Conservation (phyloP, 768 basidiomycete species). For the Mycena leptocephala region DNA sequence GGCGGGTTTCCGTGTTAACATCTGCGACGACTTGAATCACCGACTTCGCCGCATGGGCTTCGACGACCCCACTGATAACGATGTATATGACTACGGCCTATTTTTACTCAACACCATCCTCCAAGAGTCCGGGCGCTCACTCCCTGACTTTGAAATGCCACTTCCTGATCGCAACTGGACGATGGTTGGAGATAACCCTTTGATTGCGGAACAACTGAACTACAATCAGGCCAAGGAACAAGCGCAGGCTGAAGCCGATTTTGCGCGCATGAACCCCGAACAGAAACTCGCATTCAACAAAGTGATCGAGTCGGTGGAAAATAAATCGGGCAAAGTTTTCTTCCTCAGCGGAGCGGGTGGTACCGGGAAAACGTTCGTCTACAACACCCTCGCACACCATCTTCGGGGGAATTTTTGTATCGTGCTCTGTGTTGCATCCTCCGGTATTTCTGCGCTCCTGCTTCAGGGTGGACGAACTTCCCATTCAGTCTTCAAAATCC, state of each 20-base stretch:
- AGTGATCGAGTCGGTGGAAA: constrained; percentile 1
- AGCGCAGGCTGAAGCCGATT: not conserved
- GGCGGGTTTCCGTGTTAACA: constrained; percentile 17
- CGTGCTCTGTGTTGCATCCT: constrained; percentile 21
- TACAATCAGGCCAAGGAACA: constrained; percentile 1
- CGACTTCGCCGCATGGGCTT: constrained; percentile 8
- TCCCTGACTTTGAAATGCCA: constrained; percentile 2
- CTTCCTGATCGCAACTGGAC: not conserved
- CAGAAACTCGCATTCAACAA: constrained; percentile 14
- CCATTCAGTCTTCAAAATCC: too few species aligned
- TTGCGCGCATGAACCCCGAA: constrained; percentile 2
- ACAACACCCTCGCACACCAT: constrained; percentile 15
- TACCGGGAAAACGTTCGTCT: constrained; percentile 26
- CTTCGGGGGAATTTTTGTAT: not conserved
- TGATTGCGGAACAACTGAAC: constrained; percentile 15
- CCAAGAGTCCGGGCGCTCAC: constrained; percentile 5
- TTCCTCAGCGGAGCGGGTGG: constrained; percentile 27
- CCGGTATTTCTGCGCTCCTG: constrained; percentile 13
- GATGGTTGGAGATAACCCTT: not conserved
- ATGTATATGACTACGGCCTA: constrained; percentile 17
- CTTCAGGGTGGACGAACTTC: too few species aligned
- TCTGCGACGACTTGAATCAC: constrained; percentile 22
- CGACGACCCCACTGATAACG: not conserved
- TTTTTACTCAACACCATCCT: constrained; percentile 15
- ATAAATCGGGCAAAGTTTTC: constrained; percentile 3